These are phyloP conservation scores for Orychophragmus violaceus DNA, from an alignment of 345 rosid species.

Conservation along the genomic window DNA sequence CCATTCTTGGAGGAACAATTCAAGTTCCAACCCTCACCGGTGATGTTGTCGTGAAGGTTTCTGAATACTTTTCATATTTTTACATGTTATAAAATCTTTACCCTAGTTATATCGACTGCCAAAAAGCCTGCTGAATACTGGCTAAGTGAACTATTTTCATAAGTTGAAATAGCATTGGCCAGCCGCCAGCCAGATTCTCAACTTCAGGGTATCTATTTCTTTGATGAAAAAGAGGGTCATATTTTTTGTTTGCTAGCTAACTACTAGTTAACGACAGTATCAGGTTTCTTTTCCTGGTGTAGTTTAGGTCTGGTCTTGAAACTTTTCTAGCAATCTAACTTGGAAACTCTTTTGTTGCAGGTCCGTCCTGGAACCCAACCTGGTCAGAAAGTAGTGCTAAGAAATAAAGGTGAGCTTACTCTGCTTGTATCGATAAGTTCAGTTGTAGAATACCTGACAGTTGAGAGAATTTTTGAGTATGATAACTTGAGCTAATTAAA, in stretches of 20 bases:
- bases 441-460: neutral
- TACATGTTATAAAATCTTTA: neutral
- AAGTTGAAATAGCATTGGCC: neutral
- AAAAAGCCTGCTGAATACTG: neutral
- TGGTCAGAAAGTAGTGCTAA: conserved; percentile 95
- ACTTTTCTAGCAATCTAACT: neutral
- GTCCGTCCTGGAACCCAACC: conserved; percentile 97
- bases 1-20: conserved; percentile 93
- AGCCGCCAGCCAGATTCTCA: neutral
- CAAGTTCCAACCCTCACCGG: conserved; percentile 97
- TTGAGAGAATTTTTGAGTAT: neutral
- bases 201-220: neutral
- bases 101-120: neutral
- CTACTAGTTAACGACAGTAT: neutral
- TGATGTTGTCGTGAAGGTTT: conserved; percentile 96
- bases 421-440: neutral
- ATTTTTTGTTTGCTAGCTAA: neutral
- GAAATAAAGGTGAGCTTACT: conserved; percentile 72
- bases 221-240: neutral
- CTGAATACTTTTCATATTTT: neutral
- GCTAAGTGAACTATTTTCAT: neutral
- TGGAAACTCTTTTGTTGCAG: conserved; percentile 36
- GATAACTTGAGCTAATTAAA: neutral
- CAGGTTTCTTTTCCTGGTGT: neutral
- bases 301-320: neutral